Evolutionary conservation across 1,139 yeast species (phyloP).

Genomic region (Protomyces pachydermus): DNA sequence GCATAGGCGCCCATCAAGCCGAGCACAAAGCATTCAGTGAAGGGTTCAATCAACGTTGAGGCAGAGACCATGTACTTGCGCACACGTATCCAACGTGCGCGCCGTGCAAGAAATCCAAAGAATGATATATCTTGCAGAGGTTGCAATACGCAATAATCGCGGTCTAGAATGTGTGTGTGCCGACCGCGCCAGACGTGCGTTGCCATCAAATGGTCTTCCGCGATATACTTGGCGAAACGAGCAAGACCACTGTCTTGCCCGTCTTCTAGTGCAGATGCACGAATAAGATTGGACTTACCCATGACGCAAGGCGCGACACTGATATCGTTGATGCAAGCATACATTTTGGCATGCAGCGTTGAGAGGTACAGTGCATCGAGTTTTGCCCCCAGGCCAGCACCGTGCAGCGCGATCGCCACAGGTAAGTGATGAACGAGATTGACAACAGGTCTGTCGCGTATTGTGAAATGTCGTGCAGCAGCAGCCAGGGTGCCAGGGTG

Average conservation of each 20-base stretch:
- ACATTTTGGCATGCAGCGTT: constrained; percentile 80
- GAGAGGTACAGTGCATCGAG: constrained; percentile 81
- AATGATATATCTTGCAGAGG: constrained; percentile 56
- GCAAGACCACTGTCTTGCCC: constrained; percentile 50
- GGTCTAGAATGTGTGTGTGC: constrained; percentile 72
- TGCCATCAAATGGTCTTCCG: constrained; percentile 91
- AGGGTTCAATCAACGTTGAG: constrained; percentile 81
- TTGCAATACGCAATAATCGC: constrained; percentile 67
- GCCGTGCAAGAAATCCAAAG: constrained; percentile 57
- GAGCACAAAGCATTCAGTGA: constrained; percentile 69
- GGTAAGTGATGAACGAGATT: constrained; percentile 79
- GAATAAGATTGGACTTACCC: constrained; percentile 81
- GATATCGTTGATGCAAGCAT: constrained; percentile 66
- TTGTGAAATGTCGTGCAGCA: constrained; percentile 54
- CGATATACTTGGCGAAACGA: constrained; percentile 74
- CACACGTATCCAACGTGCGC: constrained; percentile 85
- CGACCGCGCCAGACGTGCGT: constrained; percentile 68
- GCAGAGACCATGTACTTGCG: constrained; percentile 80
- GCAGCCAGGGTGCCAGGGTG: constrained; percentile 60
- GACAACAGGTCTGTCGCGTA: constrained; percentile 42
- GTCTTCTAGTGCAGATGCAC: constrained; percentile 53
- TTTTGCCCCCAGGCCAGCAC: constrained; percentile 51
- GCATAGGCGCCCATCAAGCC: constrained; percentile 54
- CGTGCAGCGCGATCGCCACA: constrained; percentile 37
- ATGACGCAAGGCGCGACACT: constrained; percentile 87